Base-by-base conservation (phyloP, 1,139 yeast genomes). In the Eremothecium cymbalariae region DNA sequence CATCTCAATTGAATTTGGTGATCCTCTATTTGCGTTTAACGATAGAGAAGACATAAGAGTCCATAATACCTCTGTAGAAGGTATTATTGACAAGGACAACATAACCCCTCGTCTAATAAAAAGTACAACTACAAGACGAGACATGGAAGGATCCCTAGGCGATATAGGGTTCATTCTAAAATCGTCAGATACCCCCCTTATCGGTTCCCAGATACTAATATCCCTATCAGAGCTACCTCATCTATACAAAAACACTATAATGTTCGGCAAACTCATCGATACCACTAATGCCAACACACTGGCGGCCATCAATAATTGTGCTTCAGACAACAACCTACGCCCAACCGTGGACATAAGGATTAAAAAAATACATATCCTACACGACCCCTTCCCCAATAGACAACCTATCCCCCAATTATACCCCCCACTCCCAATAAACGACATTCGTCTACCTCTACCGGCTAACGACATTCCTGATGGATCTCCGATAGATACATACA, bases 351-450 rank as follows among this genome's bases (percentile, higher is more conserved):
- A 75, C 41, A 63, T 74, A 2, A 53, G 80, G 27, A 71, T 77
- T 6, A 62, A 69, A 25, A 72, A 69, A 37, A 63, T 70, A 0
- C 67, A 67, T 45, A 53, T 74, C 1, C 47, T 77, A 8, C 67
- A 72, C 31, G 80, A 76, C 46, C 82, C 82, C 3, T 74, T 67
- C 46, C 64, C 62, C 0, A 70, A 67, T 37, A 62, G 61, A 4
- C 45, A 45, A 3, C 62, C 57, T 0, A 39, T 63, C 2, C 42
- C 30, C 1, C 46, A 38, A 21, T 41, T 42, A 8, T 23, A 33
- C 2, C 38, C 35, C 8, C 26, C 33, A 46, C 47, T 23, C 39
- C 50, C 28, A 28, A 28, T 42, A 6, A 37, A 41, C 19, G 36
- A 37, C 11, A 19, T 53, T 6, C 29, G 46, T 6, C 16, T 46